These are phyloP conservation scores for Posidonia australis DNA, from an alignment of 106 monocot genomes.

Conservation along the genomic window DNA sequence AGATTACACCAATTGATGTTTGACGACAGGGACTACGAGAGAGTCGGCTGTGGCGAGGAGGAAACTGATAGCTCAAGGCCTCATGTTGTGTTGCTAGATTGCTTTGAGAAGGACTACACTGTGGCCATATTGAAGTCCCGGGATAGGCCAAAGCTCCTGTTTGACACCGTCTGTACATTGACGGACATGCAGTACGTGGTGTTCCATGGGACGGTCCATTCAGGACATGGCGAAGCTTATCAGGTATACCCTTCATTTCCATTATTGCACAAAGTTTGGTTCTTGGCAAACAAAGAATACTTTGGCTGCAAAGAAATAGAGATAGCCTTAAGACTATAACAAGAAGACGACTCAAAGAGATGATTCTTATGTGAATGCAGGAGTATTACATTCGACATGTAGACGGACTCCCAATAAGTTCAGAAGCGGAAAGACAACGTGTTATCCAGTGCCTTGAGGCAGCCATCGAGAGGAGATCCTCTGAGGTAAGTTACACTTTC, in stretches of 20 bases:
- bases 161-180: slow-evolving; percentile 25
- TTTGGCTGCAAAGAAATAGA: no score
- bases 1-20: slow-evolving; percentile 36
- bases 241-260: slow-evolving; percentile 9
- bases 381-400: slow-evolving; percentile 24
- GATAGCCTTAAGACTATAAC: no score
- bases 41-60: neutral
- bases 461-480: slow-evolving; percentile 8
- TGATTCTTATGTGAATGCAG: slow-evolving; percentile 6
- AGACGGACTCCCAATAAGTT: slow-evolving; percentile 13
- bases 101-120: slow-evolving; percentile 20
- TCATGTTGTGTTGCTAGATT: slow-evolving; percentile 11
- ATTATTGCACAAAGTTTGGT: neutral
- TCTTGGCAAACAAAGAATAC: neutral
- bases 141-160: slow-evolving; percentile 32
- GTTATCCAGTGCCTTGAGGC: slow-evolving; percentile 13
- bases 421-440: slow-evolving; percentile 12
- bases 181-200: slow-evolving; percentile 32
- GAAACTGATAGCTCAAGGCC: neutral
- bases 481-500: slow-evolving; percentile 7
- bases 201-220: slow-evolving; percentile 26
- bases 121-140: slow-evolving; percentile 17
- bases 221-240: slow-evolving; percentile 9
- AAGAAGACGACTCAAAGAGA: no score
- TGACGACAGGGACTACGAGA: slow-evolving; percentile 20